A percentile compares a stretch with the other conserved stretches of the same genome.
phyloP scores from a whole-genome alignment of 352 stramenopile species.

The Globisporangium uncinulatum region DNA sequence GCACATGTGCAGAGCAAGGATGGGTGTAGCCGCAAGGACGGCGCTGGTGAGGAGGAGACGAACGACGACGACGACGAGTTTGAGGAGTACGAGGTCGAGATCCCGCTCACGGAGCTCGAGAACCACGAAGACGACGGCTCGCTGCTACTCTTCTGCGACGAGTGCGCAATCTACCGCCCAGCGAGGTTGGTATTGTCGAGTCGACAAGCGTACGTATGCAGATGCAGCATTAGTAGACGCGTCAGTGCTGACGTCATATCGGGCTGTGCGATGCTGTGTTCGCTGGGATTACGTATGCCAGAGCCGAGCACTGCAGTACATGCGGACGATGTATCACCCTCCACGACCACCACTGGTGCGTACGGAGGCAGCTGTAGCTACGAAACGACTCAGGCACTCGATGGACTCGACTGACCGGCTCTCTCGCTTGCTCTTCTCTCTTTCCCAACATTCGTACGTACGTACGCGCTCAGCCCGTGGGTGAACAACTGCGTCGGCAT shows the following conservation, averaged over 20 bases:
- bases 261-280: no score
- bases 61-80: constrained; percentile 11
- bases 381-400: no score
- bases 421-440: no score
- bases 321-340: constrained; percentile 76
- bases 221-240: no score
- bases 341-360: constrained; percentile 82
- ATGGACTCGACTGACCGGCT: no score
- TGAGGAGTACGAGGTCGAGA: constrained; percentile 55
- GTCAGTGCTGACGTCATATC: no score
- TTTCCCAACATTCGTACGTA: not conserved
- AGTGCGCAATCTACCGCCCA: constrained; percentile 72
- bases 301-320: constrained; percentile 70
- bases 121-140: constrained; percentile 67
- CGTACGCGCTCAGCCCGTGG: constrained; percentile 52
- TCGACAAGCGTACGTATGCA: no score
- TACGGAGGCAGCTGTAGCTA: not conserved
- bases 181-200: constrained; percentile 18
- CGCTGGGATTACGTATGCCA: constrained; percentile 11
- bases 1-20: no score
- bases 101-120: constrained; percentile 61
- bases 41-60: no score
- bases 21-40: no score
- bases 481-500: constrained; percentile 87
- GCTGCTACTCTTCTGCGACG: constrained; percentile 74